Evolutionary conservation across 106 monocot species (phyloP), one percentile per base, ranked within the genome.

Genomic region (Dendrobium catenatum): DNA sequence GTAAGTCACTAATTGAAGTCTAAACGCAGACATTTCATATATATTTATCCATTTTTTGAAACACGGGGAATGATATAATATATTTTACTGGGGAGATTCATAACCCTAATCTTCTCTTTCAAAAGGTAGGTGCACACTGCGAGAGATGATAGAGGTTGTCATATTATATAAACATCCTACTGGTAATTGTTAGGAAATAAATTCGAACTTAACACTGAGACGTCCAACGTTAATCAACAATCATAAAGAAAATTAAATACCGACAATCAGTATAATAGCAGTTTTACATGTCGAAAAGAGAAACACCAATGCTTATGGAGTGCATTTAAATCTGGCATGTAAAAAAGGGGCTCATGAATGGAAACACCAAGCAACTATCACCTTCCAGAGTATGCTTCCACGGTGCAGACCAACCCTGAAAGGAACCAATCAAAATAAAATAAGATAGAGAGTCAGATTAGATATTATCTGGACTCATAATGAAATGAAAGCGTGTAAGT

Each of bases 371-470:
- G 47, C 46, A 84, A 4, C n/a, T 78, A 70, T 75, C 47, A 95
- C 99, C 99, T 93, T 99, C 99, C n/a, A 99, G 75, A 55, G 95
- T 99, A 80, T 99, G 95, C 83, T 83, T 93, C 99, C 99, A 99
- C 27, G 99, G 95, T 82, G 99, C 99, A 86, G 99, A 95, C 47
- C 80, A 84, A 20, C 99, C 99, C 99, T 99, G 83, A 84, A 86
- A 84, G 16, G 42, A 85, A 40, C 3, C 20, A 80, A 76, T 20
- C 68, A 49, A 79, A 79, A 41, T 1, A 9, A 76, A 46, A n/a
- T 13, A 24, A 48, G 18, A 76, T 29, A 74, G 0, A 74, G 72
- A 72, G 1, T 6, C 15, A 2, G 2, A 17, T 37, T 10, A 2
- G 11, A 10, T 42, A 5, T 43, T 26, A 9, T 10, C 20, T 42